Percentiles rank a stretch among this genome's conserved stretches.
These are phyloP conservation scores for Ophiostoma sp. DNA, from an alignment of 2,329 filamentous ascomycete species.

Conservation along the genomic window DNA sequence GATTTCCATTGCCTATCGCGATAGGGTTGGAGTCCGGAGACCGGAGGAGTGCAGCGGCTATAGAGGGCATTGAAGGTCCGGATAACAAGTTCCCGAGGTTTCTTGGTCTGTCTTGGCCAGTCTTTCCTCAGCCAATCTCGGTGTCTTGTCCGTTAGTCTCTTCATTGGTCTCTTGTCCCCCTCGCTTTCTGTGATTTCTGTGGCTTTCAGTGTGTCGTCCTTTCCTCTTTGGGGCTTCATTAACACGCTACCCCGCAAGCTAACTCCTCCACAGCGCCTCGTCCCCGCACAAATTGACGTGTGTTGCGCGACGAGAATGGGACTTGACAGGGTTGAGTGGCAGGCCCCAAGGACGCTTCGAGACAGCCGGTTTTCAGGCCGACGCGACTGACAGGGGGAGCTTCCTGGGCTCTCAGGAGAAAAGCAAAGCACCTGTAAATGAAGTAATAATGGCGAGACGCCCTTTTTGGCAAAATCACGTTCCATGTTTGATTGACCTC, in stretches of 20 bases:
- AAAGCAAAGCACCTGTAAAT: not conserved
- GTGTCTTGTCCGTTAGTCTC: not conserved
- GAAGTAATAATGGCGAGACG: not conserved
- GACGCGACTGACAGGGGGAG: not conserved
- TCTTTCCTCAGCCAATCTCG: not conserved
- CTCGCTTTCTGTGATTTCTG: not conserved
- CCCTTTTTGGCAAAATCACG: not conserved
- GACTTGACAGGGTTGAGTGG: no score
- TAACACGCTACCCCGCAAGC: slow-evolving; percentile 1
- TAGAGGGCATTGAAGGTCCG: not conserved
- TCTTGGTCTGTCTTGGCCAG: not conserved
- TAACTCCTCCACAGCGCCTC: not conserved
- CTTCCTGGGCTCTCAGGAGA: not conserved
- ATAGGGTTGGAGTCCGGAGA: not conserved
- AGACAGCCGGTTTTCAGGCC: not conserved
- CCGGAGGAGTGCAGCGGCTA: not conserved
- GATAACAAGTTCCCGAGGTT: not conserved
- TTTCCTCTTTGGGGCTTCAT: not conserved
- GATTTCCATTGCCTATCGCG: not conserved
- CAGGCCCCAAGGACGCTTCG: not conserved
- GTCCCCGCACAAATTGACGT: not conserved
- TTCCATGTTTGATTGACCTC: not conserved
- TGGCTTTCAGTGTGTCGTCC: not conserved
- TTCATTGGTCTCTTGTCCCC: not conserved
- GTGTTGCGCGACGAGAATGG: not conserved